Evolutionary conservation across 345 rosid genomes (phyloP).

Genomic region (Salix suchowensis): DNA sequence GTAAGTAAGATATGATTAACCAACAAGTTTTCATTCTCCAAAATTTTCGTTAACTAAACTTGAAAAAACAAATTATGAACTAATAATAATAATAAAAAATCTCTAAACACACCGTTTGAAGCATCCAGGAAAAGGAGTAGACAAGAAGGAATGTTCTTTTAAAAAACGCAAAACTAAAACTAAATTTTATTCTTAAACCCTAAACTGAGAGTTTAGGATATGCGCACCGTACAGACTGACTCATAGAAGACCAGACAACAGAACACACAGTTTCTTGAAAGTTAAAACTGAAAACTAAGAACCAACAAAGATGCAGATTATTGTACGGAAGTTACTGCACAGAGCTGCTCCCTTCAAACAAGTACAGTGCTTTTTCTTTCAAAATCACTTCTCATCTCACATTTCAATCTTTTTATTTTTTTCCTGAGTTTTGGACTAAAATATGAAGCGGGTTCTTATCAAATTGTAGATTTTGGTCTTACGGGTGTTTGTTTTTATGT

Average conservation of each 20-base stretch:
- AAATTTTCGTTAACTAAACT: no score
- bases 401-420: not conserved
- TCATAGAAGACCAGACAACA: not conserved
- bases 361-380: conserved; percentile 1
- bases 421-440: conserved; percentile 3
- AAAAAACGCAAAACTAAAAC: no score
- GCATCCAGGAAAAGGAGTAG: no score
- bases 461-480: no score
- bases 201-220: not conserved
- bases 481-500: no score
- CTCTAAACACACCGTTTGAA: not conserved
- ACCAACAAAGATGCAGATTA: conserved; percentile 13
- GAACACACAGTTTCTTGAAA: not conserved
- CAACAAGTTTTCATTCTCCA: no score
- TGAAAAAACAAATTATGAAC: no score
- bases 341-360: conserved; percentile 4
- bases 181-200: conserved; percentile 2
- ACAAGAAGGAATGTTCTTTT: no score
- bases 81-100: no score
- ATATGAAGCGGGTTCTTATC: conserved; percentile 9
- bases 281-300: not conserved
- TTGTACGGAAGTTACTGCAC: conserved; percentile 4
- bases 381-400: not conserved
- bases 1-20: no score
- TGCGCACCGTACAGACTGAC: not conserved